Conservation (phyloP, 2,329 filamentous ascomycete genomes). For the Pyrenochaeta sp. region DNA sequence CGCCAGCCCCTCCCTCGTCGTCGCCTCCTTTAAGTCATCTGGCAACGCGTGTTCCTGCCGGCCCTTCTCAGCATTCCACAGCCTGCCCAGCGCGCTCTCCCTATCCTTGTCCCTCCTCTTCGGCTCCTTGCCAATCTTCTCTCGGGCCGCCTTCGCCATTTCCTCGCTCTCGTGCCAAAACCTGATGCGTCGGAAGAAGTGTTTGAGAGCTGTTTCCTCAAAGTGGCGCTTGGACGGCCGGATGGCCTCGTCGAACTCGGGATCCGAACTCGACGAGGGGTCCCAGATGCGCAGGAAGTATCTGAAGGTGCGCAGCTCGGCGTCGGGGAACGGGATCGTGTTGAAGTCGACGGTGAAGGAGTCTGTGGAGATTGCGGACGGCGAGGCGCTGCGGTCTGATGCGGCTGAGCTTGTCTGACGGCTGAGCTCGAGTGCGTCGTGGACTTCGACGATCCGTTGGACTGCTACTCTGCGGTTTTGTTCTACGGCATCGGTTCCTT, state of each 20-base stretch:
- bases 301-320: slow-evolving; percentile 29
- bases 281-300: slow-evolving; percentile 33
- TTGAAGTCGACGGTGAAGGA: slow-evolving; percentile 20
- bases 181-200: slow-evolving; percentile 29
- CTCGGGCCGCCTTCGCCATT: slow-evolving; percentile 15
- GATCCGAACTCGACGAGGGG: slow-evolving; percentile 14
- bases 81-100: slow-evolving; percentile 17
- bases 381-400: slow-evolving; percentile 8
- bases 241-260: slow-evolving; percentile 23
- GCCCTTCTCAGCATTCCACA: slow-evolving; percentile 18
- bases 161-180: slow-evolving; percentile 29
- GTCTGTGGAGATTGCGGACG: slow-evolving; percentile 16
- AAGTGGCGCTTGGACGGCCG: slow-evolving; percentile 14
- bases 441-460: slow-evolving; percentile 20
- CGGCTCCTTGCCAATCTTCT: slow-evolving; percentile 13
- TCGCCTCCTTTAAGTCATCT: slow-evolving; percentile 31
- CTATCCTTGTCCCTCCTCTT: slow-evolving; percentile 9
- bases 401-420: slow-evolving; percentile 7
- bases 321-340: slow-evolving; percentile 18
- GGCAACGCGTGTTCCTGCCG: slow-evolving; percentile 7
- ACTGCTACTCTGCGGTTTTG: slow-evolving; percentile 22
- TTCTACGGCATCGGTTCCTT: slow-evolving; percentile 25
- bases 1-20: slow-evolving; percentile 32
- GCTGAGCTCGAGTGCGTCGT: slow-evolving; percentile 21
- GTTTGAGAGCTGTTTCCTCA: slow-evolving; percentile 27